Evolutionary conservation across 805 yeast genomes (phyloP).

Genomic region (Candida sonorensis): DNA sequence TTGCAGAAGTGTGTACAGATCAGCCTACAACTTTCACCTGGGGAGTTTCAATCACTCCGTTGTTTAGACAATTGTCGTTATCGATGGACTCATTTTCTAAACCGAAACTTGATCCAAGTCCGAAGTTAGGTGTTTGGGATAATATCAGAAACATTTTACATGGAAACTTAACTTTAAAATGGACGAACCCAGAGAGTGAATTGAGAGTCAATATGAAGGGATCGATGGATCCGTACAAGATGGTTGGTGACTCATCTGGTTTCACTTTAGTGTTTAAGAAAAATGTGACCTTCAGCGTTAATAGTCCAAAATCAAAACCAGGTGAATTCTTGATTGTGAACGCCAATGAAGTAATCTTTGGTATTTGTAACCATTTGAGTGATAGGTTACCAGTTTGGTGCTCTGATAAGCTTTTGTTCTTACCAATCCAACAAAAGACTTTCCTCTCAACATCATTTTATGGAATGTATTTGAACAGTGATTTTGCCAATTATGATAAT

Average conservation of each 20-base stretch:
- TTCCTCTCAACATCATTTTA: constrained; percentile 16
- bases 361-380: constrained; percentile 69
- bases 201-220: constrained; percentile 65
- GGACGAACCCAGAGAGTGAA: constrained; percentile 39
- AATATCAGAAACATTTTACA: constrained; percentile 72
- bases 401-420: constrained; percentile 37
- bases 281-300: constrained; percentile 51
- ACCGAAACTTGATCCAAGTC: constrained; percentile 84
- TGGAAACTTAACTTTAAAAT: constrained; percentile 47
- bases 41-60: constrained; percentile 77
- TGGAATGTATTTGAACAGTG: constrained; percentile 19
- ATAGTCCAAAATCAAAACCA: constrained; percentile 58
- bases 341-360: constrained; percentile 58
- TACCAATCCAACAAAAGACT: constrained; percentile 31
- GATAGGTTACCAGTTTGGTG: constrained; percentile 52
- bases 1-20: constrained; percentile 46
- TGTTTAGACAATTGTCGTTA: constrained; percentile 70
- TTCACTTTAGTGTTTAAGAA: constrained; percentile 68
- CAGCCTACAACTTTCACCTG: constrained; percentile 65
- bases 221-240: constrained; percentile 68
- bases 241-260: constrained; percentile 66
- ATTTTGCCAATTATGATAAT: constrained; percentile 9
- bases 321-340: constrained; percentile 56
- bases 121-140: constrained; percentile 89
- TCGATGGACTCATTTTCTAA: constrained; percentile 80